Evolutionary conservation across 2,329 filamentous ascomycete species (phyloP), one percentile per base, ranked within the genome.

Genomic region (Cephalotrichum gorgonifer): DNA sequence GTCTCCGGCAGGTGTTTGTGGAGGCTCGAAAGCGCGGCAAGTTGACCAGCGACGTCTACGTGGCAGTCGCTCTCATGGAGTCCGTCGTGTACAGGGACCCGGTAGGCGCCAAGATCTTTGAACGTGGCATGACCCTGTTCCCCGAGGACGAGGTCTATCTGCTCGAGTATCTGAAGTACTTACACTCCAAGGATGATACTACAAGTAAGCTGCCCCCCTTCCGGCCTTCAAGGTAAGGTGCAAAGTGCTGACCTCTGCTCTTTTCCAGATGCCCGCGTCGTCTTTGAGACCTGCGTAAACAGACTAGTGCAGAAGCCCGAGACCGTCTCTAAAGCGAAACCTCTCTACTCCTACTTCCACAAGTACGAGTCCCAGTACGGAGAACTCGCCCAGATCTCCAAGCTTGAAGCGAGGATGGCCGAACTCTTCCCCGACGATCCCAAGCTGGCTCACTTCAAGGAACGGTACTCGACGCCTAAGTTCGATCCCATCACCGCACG

Each of bases 61-160:
- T 96, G 48, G 89, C 89, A 1, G 88, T 88, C 56, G 93, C 94
- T 15, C 74, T 95, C 51, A 86, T 98, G 60, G 93, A 98, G 64
- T 91, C 93, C 62, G 84, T 95, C 57, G 94, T 94, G 56, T 98
- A 98, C 66, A 93, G 95, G 60, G 93, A 97, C 58, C 79, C 84
- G 1, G 88, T 93, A 1, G 91, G 90, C 1, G 87, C 86, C 41
- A 96, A 93, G 68, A 97, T 98, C 52, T 95, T 97, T 56, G 93
- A 98, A 62, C 85, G 91, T 43, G 93, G 93, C 20, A 83, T 91
- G 54, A 93, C 88, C 60, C 73, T 98, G 12, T 98, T 97, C 61
- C 91, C 91, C 0, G 88, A 94, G 44, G 91, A 97, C 59, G 90
- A 95, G 63, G 76, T 82, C 51, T 97, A 97, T 66, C 88, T 94